Evolutionary conservation across 2,329 filamentous ascomycete species (phyloP), one percentile per base, ranked within the genome.

Genomic region (Neonectria neomacrospora): DNA sequence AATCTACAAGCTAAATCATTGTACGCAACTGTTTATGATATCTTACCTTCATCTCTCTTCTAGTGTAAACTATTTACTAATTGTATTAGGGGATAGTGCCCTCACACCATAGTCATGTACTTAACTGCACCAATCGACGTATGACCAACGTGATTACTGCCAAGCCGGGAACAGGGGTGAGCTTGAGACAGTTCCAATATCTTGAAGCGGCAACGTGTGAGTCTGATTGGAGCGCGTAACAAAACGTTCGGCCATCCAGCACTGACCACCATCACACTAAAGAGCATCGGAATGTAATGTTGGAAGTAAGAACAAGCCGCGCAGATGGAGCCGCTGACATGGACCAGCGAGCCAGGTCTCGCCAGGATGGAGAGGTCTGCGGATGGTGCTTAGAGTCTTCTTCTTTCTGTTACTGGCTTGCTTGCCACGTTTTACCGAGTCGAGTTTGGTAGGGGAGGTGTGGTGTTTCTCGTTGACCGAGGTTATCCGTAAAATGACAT

Each of bases 201-300:
- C 20, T 45, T n/a, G 42, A 3, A 45, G 42, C 34, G 22, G 22
- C 23, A 18, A 14, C n/a, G 45, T 41, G 18, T 20, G 23, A 37
- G 23, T 23, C n/a, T 58, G 55, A 58, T 58, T 58, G 55, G 55
- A 44, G 55, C 55, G 55, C 55, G 20, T 58, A 44, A 6, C 18
- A 20, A 6, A 14, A 3, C 44, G 11, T 44, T 20, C n/a, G 8
- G 9, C 37, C 55, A 51, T 44, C 39, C 14, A 20, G 3, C 26
- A 42, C 42, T 48, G 45, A 10, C 34, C 55, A 58, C 23, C 28
- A 22, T 23, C 44, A 39, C 30, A 37, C 54, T 45, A 26, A 37
- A 47, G 32, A 30, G 42, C 30, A 50, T 50, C n/a, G 26, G 18
- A 52, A 14, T 37, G 47, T 28, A 42, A 58, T 51, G 37, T 45